Evolutionary conservation across 2,329 filamentous ascomycete genomes (phyloP), one percentile per base, ranked within the genome.

Genomic region (Diplodia intermedia): DNA sequence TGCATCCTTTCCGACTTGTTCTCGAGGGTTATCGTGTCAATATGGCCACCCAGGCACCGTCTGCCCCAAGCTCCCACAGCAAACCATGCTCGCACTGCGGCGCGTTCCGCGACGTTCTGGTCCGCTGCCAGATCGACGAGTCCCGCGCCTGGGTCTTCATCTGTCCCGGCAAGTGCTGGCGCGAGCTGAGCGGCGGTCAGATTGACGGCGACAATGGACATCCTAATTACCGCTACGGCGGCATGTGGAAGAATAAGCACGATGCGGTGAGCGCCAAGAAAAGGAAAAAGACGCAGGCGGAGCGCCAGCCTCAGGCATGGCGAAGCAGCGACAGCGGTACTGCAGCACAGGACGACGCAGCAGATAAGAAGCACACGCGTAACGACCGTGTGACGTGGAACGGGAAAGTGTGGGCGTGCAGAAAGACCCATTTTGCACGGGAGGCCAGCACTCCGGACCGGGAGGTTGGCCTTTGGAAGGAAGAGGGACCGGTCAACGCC

Each of bases 161-260:
- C 9, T 82, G 81, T 69, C 78, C 80, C 0, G 79, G 80, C 4
- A 70, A 73, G 18, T 83, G 81, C 73, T 83, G 81, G 82, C 75
- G 75, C 38, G 71, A 73, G 2, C 80, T 82, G 1, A 80, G 78
- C 1, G 81, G 81, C n/a, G 81, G 81, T 7, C 74, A 79, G 1
- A 78, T 80, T 47, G 81, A 83, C 70, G 81, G 77, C 6, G 76
- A 79, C 50, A 73, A 73, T 0, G 76, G 77, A 7, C 78, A 78
- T 72, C 76, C 78, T 20, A 70, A 74, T 69, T 79, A 79, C 65
- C 70, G 72, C 53, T 73, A 75, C 62, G 69, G 74, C 11, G 65
- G 53, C 36, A 50, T 66, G 52, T 66, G 65, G 65, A 66, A 66
- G 54, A 80, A 79, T 63, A 79, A 78, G 55, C 77, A 81, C 71